Percentiles rank a stretch among this genome's conserved stretches.
Conservation (phyloP, 2,329 filamentous ascomycete genomes). For the Scytalidium lignicola region DNA sequence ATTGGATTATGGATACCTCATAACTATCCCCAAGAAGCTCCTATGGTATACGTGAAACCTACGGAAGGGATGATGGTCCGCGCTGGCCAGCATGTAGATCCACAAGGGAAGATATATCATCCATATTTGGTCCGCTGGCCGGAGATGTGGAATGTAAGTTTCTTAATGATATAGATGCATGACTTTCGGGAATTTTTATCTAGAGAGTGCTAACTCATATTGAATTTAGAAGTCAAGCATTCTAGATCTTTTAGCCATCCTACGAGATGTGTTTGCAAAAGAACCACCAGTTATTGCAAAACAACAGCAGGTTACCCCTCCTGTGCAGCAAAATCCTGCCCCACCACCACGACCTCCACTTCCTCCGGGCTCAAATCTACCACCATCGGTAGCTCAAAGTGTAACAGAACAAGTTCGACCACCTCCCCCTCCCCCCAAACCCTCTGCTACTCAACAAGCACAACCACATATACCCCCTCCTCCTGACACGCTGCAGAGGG, state of each 20-base stretch:
- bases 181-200: not conserved
- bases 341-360: conserved; percentile 69
- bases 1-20: conserved; percentile 91
- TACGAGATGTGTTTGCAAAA: conserved; percentile 86
- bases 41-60: conserved; percentile 83
- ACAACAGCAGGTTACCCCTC: conserved; percentile 43
- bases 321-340: conserved; percentile 31
- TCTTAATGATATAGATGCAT: not conserved
- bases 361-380: conserved; percentile 58
- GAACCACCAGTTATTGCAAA: conserved; percentile 86
- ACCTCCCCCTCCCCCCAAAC: conserved; percentile 29
- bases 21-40: conserved; percentile 78
- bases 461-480: conserved; percentile 9
- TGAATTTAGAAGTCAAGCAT: conserved; percentile 69
- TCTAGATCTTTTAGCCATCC: conserved; percentile 73
- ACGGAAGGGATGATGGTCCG: conserved; percentile 84
- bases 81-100: conserved; percentile 90
- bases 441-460: conserved; percentile 12
- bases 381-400: conserved; percentile 27
- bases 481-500: conserved; percentile 7
- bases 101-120: conserved; percentile 90
- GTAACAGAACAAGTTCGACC: conserved; percentile 22
- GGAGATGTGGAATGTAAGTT: conserved; percentile 84
- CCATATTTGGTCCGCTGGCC: conserved; percentile 90
- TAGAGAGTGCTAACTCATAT: conserved; percentile 10